Conservation (phyloP, 1,139 yeast species). For the Geotrichum armillariae region DNA sequence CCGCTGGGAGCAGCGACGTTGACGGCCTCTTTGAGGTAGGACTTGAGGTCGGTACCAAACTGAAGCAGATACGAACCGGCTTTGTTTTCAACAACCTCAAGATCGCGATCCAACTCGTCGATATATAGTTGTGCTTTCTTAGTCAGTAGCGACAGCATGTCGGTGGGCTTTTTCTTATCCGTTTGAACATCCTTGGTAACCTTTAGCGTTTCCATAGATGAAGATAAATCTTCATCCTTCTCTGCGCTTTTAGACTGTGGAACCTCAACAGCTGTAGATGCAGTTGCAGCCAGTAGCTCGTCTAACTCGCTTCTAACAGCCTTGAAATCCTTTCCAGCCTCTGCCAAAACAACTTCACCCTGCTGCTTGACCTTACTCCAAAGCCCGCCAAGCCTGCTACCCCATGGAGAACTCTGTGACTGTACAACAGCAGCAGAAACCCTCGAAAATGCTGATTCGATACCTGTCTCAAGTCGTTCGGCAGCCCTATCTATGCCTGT, state of each 20-base stretch:
- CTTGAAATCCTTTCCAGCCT: constrained; percentile 37
- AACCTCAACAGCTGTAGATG: constrained; percentile 19
- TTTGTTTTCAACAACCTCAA: constrained; percentile 64
- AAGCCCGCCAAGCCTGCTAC: constrained; percentile 34
- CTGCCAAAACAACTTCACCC: constrained; percentile 46
- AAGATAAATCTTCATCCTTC: neutral
- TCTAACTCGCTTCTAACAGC: constrained; percentile 32
- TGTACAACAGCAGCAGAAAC: constrained; percentile 40
- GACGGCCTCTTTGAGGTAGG: constrained; percentile 56
- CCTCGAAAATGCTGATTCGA: constrained; percentile 51
- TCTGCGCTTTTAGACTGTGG: constrained; percentile 32
- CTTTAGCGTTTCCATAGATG: constrained; percentile 14
- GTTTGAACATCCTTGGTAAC: constrained; percentile 1
- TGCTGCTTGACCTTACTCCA: constrained; percentile 42
- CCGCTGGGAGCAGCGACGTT: constrained; percentile 42
- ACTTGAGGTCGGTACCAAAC: constrained; percentile 48
- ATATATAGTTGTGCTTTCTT: constrained; percentile 57
- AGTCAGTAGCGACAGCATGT: constrained; percentile 40
- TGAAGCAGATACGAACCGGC: constrained; percentile 61
- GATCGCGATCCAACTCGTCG: constrained; percentile 64
- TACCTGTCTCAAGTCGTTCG: constrained; percentile 51
- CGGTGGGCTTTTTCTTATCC: constrained; percentile 22
- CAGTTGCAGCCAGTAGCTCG: constrained; percentile 28
- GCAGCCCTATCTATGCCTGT: constrained; percentile 37
- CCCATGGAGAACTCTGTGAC: constrained; percentile 39